Conservation (phyloP, 2,329 filamentous ascomycete genomes). For the Aspergillus quadricinctus region DNA sequence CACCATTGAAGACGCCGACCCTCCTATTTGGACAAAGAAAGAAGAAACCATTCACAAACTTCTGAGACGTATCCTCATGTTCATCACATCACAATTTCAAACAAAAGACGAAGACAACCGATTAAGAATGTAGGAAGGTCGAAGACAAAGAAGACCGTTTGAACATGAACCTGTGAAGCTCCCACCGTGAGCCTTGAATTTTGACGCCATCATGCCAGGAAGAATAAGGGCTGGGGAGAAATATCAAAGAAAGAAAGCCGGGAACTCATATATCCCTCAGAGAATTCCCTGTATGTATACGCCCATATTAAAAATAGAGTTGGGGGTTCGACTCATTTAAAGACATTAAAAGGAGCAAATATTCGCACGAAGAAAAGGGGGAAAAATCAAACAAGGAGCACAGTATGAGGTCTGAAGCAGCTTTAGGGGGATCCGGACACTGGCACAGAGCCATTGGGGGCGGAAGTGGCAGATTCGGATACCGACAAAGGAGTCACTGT, state of each 20-base stretch:
- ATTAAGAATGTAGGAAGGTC: constrained; percentile 7
- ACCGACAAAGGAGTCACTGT: constrained; percentile 31
- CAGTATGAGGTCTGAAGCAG: constrained; percentile 1
- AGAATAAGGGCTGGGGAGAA: constrained; percentile 16
- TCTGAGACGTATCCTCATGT: constrained; percentile 21
- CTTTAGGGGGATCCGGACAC: constrained; percentile 21
- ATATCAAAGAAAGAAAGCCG: constrained; percentile 20
- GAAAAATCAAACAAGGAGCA: constrained; percentile 1
- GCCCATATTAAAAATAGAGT: constrained; percentile 31
- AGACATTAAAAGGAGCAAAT: constrained; percentile 15
- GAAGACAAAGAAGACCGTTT: constrained; percentile 2
- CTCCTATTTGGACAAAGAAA: constrained; percentile 19
- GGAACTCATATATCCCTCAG: constrained; percentile 30
- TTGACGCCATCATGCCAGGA: constrained; percentile 33
- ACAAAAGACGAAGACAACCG: constrained; percentile 17
- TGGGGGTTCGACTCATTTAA: constrained; percentile 17
- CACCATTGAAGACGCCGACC: constrained; percentile 21
- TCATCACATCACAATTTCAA: constrained; percentile 18
- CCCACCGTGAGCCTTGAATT: constrained; percentile 19
- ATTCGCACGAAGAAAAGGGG: constrained; percentile 20
- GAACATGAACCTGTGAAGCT: constrained; percentile 11
- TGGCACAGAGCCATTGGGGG: constrained; percentile 23
- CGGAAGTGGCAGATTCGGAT: constrained; percentile 24
- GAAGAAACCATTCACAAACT: constrained; percentile 15
- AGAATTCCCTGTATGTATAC: constrained; percentile 34